Conservation (phyloP, 164 flowering plant genomes). For the Nymphaea thermarum region DNA sequence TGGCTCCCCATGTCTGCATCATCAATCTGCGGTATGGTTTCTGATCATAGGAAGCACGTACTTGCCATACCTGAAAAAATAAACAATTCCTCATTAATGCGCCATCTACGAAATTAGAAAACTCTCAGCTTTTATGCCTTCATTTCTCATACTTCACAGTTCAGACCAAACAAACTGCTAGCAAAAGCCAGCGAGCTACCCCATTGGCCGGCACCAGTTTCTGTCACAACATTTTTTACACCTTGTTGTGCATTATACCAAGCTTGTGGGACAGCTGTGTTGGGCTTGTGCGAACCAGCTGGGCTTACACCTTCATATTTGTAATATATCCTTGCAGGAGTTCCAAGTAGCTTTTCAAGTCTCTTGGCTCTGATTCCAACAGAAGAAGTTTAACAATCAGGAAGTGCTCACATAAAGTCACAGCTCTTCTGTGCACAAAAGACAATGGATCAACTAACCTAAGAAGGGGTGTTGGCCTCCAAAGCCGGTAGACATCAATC, state of each 20-base stretch:
- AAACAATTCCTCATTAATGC: background rate
- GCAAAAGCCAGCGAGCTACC: conserved; percentile 90
- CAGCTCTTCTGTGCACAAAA: background rate
- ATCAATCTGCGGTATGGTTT: conserved; percentile 87
- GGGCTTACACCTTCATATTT: conserved; percentile 98
- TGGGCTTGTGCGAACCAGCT: conserved; percentile 95
- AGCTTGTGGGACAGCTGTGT: conserved; percentile 91
- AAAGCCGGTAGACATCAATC: conserved; percentile 65
- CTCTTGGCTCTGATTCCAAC: conserved; percentile 65
- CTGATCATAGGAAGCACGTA: conserved; percentile 86
- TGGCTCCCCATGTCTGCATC: conserved; percentile 99
- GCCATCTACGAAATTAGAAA: too few species aligned
- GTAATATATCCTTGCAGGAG: conserved; percentile 93
- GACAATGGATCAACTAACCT: background rate
- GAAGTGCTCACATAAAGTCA: too few species aligned
- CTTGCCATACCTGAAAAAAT: conserved; percentile 83
- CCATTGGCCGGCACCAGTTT: conserved; percentile 99
- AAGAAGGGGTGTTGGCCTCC: conserved; percentile 92
- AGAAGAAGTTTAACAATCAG: background rate
- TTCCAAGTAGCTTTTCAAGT: conserved; percentile 78
- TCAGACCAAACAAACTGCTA: conserved; percentile 58
- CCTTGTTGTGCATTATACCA: conserved; percentile 86
- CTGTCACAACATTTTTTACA: conserved; percentile 77
- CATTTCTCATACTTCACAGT: conserved; percentile 51
- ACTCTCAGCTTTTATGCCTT: too few species aligned